These are phyloP conservation scores for Sclerotinia trifoliorum DNA, from an alignment of 2,329 filamentous ascomycete species.

Conservation along the genomic window DNA sequence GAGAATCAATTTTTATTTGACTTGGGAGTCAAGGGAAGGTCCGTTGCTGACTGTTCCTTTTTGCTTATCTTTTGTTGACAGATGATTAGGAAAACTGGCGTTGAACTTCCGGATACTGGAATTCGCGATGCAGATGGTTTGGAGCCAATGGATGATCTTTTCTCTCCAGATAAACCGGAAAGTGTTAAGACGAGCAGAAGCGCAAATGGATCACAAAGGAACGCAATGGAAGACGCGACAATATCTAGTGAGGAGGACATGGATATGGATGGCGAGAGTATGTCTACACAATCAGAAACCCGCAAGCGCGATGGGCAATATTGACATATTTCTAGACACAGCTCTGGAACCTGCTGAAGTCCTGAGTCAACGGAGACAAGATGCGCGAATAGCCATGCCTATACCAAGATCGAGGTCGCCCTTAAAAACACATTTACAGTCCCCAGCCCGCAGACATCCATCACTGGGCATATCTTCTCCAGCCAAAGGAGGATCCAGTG, in stretches of 20 bases:
- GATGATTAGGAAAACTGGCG: slow-evolving; percentile 75
- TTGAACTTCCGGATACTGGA: slow-evolving; percentile 74
- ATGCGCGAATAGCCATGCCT: slow-evolving; percentile 35
- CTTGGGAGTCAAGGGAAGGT: slow-evolving; percentile 53
- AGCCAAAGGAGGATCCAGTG: slow-evolving; percentile 33
- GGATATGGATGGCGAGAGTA: slow-evolving; percentile 61
- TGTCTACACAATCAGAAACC: slow-evolving; percentile 18
- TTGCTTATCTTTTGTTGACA: slow-evolving; percentile 22
- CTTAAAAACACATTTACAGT: slow-evolving; percentile 40
- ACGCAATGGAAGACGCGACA: slow-evolving; percentile 42
- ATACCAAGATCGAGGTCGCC: slow-evolving; percentile 40
- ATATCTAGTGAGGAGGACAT: slow-evolving; percentile 57
- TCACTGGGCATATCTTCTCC: slow-evolving; percentile 39
- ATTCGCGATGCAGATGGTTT: slow-evolving; percentile 88
- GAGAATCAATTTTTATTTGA: slow-evolving; percentile 50
- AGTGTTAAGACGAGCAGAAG: slow-evolving; percentile 22
- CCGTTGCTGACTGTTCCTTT: slow-evolving; percentile 27
- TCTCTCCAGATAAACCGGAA: slow-evolving; percentile 69
- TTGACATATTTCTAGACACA: slow-evolving; percentile 44
- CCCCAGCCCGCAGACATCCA: slow-evolving; percentile 40
- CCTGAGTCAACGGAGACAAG: slow-evolving; percentile 42
- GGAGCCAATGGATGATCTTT: slow-evolving; percentile 81
- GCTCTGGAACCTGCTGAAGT: slow-evolving; percentile 49
- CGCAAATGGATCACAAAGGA: slow-evolving; percentile 24
- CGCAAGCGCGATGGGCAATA: slow-evolving; percentile 15